Conservation (phyloP, 352 stramenopile genomes). For the Phytophthora fragariaefolia region DNA sequence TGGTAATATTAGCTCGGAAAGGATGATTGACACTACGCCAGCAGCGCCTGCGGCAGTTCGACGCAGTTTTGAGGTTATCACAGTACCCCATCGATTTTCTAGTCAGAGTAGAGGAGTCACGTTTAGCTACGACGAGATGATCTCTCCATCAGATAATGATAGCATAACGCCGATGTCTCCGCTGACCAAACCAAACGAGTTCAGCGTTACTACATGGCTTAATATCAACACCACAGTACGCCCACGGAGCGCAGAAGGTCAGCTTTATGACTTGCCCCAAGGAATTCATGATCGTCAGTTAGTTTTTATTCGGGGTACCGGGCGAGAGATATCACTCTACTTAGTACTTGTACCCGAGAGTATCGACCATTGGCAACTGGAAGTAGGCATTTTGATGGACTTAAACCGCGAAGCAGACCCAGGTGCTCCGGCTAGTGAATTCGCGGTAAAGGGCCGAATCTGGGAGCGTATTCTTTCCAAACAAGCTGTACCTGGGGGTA, state of each 20-base stretch:
- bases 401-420: slow-evolving; percentile 11
- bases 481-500: slow-evolving; percentile 55
- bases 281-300: slow-evolving; percentile 47
- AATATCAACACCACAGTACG: slow-evolving; percentile 45
- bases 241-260: neutral
- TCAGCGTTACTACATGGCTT: slow-evolving; percentile 91
- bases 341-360: slow-evolving; percentile 57
- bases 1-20: neutral
- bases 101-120: slow-evolving; percentile 58
- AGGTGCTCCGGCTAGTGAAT: neutral
- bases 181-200: slow-evolving; percentile 75
- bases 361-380: slow-evolving; percentile 54
- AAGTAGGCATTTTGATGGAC: slow-evolving; percentile 63
- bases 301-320: slow-evolving; percentile 76
- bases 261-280: slow-evolving; percentile 11
- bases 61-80: slow-evolving; percentile 82
- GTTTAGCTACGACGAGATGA: slow-evolving; percentile 66
- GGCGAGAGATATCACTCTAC: slow-evolving; percentile 69
- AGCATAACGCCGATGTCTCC: slow-evolving; percentile 50
- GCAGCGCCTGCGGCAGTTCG: slow-evolving; percentile 24
- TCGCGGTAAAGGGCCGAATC: slow-evolving; percentile 32
- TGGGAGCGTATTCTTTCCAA: slow-evolving; percentile 82
- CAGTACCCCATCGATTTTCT: slow-evolving; percentile 60
- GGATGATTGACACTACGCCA: neutral
- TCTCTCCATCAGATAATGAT: slow-evolving; percentile 21